Evolutionary conservation across 2,329 filamentous ascomycete genomes (phyloP), one percentile per base, ranked within the genome.

Genomic region (Decorospora gaudefroyi): DNA sequence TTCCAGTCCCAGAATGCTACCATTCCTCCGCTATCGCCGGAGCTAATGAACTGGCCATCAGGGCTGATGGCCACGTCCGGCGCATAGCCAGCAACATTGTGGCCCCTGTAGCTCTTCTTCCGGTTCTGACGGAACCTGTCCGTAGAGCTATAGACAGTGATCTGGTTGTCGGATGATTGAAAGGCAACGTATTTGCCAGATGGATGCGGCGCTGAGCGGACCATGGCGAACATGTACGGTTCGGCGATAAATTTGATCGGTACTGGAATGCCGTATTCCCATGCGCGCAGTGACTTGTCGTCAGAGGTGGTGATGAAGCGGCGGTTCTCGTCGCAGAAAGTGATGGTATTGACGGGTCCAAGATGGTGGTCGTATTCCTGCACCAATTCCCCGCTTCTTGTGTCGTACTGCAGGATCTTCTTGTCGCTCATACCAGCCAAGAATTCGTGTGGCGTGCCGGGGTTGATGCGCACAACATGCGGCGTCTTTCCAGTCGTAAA

Each of bases 1-100:
- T 99, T 99, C 89, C 91, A 99, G 72, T 97, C 93, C 90, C 91
- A 99, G 74, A 97, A 96, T 72, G 88, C 95, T 33, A 96, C 84
- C 63, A 83, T 96, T 23, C 95, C 93, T 11, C 83, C 90, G 37
- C 84, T 88, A 70, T 99, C 93, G 50, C 93, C 93, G 12, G 83
- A 88, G 13, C 84, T 86, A 41, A 99, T 77, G 69, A 96, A 95
- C 66, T 95, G 90, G 0, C 93, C 93, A 68, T 97, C 93, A 1
- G 91, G 89, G 61, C 85, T 90, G 65, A 95, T 87, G 38, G 87
- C 85, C 36, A 99, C 79, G 62, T 96, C 93, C 51, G 97, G 90
- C 2, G 87, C 91, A 63, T 95, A 91, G 2, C 95, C 93, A 2
- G 91, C 90, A 51, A 92, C 96, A 69, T 99, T 96, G 72, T 99